Percentiles rank a stretch among this genome's conserved stretches.
Conservation (phyloP, 257 asterid genomes). For the Solanum ahanhuiri region DNA sequence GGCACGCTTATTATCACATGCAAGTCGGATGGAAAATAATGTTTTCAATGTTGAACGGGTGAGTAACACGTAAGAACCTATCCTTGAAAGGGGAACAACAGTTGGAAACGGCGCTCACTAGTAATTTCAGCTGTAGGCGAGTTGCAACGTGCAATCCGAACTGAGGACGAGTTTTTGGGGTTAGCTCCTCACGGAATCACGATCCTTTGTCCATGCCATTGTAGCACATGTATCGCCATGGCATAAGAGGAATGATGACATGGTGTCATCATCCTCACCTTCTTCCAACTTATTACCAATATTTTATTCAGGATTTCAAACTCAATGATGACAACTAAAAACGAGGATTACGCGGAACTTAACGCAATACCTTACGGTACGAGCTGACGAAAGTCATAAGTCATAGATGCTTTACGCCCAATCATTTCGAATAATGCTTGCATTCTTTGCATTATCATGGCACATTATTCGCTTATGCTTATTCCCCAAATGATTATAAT, state of each 20-base stretch:
- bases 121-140: too few relatives aligned
- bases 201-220: too few relatives aligned
- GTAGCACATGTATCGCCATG: too few relatives aligned
- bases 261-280: too few relatives aligned
- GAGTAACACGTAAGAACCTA: background rate
- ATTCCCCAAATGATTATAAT: too few relatives aligned
- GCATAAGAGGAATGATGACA: too few relatives aligned
- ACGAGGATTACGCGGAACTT: background rate
- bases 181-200: background rate
- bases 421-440: too few relatives aligned
- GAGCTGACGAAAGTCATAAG: fast-evolving
- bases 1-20: background rate
- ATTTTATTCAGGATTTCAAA: background rate
- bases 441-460: too few relatives aligned
- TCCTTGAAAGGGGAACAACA: background rate
- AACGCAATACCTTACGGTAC: background rate
- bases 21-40: background rate
- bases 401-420: too few relatives aligned
- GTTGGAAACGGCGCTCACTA: too few relatives aligned
- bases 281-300: too few relatives aligned
- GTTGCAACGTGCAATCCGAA: background rate
- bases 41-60: background rate
- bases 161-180: background rate
- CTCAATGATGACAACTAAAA: background rate
- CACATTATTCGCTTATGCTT: too few relatives aligned